These are phyloP conservation scores for Crucihimalaya himalaica DNA, from an alignment of 345 rosid genomes.

Conservation along the genomic window DNA sequence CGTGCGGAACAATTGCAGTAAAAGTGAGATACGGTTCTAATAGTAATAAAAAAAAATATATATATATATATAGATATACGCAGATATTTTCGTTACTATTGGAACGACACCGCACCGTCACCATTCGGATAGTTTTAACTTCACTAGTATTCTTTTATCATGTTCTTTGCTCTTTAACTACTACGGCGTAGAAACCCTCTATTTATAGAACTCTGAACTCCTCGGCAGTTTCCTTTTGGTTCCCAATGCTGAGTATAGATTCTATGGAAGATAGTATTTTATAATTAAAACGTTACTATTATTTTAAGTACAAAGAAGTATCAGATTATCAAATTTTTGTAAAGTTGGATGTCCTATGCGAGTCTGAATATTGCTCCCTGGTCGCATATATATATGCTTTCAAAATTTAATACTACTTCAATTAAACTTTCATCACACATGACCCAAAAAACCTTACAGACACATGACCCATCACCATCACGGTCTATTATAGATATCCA, in stretches of 20 bases:
- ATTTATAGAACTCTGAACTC: slow-evolving; percentile 26
- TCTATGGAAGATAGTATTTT: background rate
- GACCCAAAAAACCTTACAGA: slow-evolving; percentile 16
- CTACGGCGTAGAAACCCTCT: slow-evolving; percentile 19
- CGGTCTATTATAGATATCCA: slow-evolving; percentile 14
- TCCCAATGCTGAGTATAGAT: slow-evolving; percentile 15
- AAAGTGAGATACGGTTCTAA: no score
- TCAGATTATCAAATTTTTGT: slow-evolving; percentile 13
- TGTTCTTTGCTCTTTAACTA: slow-evolving; percentile 23
- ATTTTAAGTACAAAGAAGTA: background rate
- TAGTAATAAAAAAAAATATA: no score
- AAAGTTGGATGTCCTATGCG: slow-evolving; percentile 23
- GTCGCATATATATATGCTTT: slow-evolving; percentile 21
- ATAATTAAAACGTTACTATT: background rate
- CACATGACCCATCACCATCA: slow-evolving; percentile 33
- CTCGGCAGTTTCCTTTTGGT: slow-evolving; percentile 28
- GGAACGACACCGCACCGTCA: no score
- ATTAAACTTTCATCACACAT: slow-evolving; percentile 23
- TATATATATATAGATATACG: no score
- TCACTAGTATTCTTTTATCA: background rate
- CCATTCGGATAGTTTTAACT: background rate
- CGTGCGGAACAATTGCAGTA: no score
- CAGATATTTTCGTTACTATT: no score
- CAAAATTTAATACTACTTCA: slow-evolving; percentile 1
- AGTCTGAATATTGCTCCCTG: slow-evolving; percentile 25